Percentiles rank a stretch among this genome's conserved stretches.
Evolutionary conservation across 2,329 filamentous ascomycete genomes (phyloP).

Genomic region (Pseudogymnoascus pannorum): DNA sequence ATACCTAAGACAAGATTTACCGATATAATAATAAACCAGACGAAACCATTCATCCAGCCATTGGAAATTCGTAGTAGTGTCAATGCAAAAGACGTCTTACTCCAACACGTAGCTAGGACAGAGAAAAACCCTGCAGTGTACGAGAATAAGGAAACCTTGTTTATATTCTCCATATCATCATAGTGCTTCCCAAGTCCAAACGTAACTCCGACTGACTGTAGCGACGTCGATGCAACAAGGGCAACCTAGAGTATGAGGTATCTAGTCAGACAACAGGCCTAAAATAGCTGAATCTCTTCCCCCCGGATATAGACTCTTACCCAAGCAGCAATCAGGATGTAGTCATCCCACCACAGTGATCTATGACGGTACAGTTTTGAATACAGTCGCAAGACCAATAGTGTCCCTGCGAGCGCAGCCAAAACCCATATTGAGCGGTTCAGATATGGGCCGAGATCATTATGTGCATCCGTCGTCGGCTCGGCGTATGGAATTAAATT

Average conservation of each 20-base stretch:
- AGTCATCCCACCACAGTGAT: constrained; percentile 13
- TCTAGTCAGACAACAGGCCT: no score
- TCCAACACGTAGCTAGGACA: constrained; percentile 30
- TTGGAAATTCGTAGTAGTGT: constrained; percentile 29
- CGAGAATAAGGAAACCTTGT: constrained; percentile 12
- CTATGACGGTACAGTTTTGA: constrained; percentile 9
- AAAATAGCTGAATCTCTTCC: no score
- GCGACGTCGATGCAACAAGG: no score
- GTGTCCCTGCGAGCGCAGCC: constrained; percentile 1
- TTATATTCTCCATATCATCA: no score
- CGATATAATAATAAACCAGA: constrained; percentile 30
- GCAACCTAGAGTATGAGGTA: no score
- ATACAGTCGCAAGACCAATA: constrained; percentile 11
- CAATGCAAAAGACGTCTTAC: constrained; percentile 34
- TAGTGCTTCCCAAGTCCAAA: no score
- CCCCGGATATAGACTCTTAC: background rate
- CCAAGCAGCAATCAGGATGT: constrained; percentile 10
- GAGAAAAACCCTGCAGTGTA: constrained; percentile 24
- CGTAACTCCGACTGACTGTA: no score
- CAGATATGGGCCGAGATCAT: no score
- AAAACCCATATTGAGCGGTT: constrained; percentile 4
- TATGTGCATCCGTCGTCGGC: no score
- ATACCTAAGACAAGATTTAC: constrained; percentile 28
- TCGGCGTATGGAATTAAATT: no score
- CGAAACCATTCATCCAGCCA: constrained; percentile 21